These are phyloP conservation scores for Sporisorium graminicola DNA, from an alignment of 1,284 basidiomycete genomes.

Conservation along the genomic window DNA sequence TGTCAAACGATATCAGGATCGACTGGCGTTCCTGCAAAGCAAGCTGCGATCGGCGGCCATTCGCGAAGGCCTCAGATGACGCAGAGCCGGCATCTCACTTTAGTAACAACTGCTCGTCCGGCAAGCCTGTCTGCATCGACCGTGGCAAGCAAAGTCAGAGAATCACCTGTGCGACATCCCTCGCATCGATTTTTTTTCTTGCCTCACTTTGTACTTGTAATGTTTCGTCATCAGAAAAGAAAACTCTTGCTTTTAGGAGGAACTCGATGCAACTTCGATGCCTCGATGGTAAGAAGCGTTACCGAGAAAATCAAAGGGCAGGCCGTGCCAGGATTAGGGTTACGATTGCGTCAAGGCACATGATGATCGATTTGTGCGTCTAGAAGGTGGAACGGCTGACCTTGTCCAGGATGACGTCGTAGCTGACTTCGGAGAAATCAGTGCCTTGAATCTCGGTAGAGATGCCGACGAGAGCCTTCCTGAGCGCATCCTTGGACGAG, in stretches of 20 bases:
- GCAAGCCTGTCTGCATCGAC: no score
- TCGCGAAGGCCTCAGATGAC: slow-evolving; percentile 53
- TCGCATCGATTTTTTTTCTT: neutral
- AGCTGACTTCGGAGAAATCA: slow-evolving; percentile 81
- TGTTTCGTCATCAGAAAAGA: slow-evolving; percentile 2
- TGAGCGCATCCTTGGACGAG: slow-evolving; percentile 88
- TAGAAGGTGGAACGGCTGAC: slow-evolving; percentile 47
- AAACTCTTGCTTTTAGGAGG: slow-evolving; percentile 3
- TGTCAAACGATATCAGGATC: slow-evolving; percentile 53
- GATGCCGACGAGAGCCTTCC: slow-evolving; percentile 79
- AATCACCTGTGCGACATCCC: neutral
- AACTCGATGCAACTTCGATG: neutral
- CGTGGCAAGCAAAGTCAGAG: neutral
- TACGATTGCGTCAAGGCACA: slow-evolving; percentile 7
- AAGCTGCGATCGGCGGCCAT: slow-evolving; percentile 54
- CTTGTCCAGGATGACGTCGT: slow-evolving; percentile 73
- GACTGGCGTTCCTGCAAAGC: slow-evolving; percentile 54
- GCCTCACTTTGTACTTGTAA: slow-evolving; percentile 4
- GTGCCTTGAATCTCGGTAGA: slow-evolving; percentile 88
- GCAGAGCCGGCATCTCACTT: neutral
- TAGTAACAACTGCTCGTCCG: no score
- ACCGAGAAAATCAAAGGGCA: no score
- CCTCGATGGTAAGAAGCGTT: no score
- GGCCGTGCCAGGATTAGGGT: no score
- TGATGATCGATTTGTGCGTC: neutral